These are phyloP conservation scores for Nicotiana tabacum DNA, from an alignment of 257 asterid species.

Conservation along the genomic window DNA sequence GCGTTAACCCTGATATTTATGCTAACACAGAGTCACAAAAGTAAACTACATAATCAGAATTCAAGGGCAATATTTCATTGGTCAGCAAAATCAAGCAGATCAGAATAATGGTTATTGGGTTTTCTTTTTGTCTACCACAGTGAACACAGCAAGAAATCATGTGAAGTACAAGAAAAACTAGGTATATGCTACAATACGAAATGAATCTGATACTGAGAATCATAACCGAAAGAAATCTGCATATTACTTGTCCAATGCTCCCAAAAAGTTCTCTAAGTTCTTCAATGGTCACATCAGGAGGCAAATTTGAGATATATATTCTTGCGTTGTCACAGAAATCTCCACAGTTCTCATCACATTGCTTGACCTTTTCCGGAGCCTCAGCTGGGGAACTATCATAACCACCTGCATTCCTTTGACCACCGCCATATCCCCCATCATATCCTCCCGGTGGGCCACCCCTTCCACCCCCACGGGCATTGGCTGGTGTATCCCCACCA, in stretches of 20 bases:
- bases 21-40: background rate
- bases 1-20: background rate
- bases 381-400: constrained; percentile 60
- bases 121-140: background rate
- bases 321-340: constrained; percentile 90
- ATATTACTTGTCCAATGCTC: constrained; percentile 96
- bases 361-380: constrained; percentile 74
- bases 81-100: background rate
- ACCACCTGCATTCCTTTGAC: constrained; percentile 55
- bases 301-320: constrained; percentile 95
- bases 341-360: constrained; percentile 94
- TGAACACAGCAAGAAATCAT: background rate
- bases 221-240: constrained; percentile 29
- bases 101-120: background rate
- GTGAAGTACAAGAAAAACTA: background rate
- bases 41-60: background rate
- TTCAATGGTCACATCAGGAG: constrained; percentile 87
- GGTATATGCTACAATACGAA: background rate
- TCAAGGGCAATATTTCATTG: background rate
- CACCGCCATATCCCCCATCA: constrained; percentile 61
- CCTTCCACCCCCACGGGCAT: constrained; percentile 68
- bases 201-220: constrained; percentile 7
- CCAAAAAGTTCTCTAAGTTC: constrained; percentile 97
- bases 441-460: constrained; percentile 53
- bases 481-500: constrained; percentile 49